Base-by-base conservation (phyloP, 495 filamentous ascomycete species). In the Arthonia radiata region DNA sequence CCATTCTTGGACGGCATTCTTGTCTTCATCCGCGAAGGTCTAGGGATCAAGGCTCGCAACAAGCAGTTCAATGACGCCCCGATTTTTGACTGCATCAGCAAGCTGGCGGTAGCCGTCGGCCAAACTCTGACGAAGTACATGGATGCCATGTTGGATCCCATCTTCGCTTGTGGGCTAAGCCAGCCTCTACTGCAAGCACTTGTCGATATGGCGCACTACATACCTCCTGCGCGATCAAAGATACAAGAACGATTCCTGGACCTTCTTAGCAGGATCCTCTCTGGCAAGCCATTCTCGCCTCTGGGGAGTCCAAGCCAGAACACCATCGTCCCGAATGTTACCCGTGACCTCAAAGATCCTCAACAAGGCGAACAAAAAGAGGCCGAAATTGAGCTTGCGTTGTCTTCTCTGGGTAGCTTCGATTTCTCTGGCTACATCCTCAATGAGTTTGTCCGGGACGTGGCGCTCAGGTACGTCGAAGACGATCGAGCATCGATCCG, bases 41-140 rank as follows among this genome's bases (percentile, higher is more conserved):
- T 97, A 19, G 76, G 70, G 24, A 50, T 81, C 30, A 86, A 90
- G 54, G 61, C 67, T 25, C 70, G 78, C 31, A 79, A 72, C 37
- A 73, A 57, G 37, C 65, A 61, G 12, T 59, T 77, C 19, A 71
- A 91, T 22, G 72, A 79, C 43, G 63, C 62, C n/a, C 89, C 89
- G 0, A 89, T 94, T 39, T 99, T 99, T 39, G 72, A 86, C 39
- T 99, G 86, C 47, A 83, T 99, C 42, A 94, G 86, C 46, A 81
- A 89, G 61, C 59, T 99, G 18, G 81, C 86, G 3, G 67, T 80
- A 22, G 86, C 86, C 6, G 83, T 94, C 16, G 86, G 86, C 13
- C 90, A 94, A 53, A 74, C 83, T 1, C 63, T 99, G 33, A 92
- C 75, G 59, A 94, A 92, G 42, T 90, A 93, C 40, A 91, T 99